Evolutionary conservation across 2,329 filamentous ascomycete genomes (phyloP).

Genomic region (Blumeriella jaapii): DNA sequence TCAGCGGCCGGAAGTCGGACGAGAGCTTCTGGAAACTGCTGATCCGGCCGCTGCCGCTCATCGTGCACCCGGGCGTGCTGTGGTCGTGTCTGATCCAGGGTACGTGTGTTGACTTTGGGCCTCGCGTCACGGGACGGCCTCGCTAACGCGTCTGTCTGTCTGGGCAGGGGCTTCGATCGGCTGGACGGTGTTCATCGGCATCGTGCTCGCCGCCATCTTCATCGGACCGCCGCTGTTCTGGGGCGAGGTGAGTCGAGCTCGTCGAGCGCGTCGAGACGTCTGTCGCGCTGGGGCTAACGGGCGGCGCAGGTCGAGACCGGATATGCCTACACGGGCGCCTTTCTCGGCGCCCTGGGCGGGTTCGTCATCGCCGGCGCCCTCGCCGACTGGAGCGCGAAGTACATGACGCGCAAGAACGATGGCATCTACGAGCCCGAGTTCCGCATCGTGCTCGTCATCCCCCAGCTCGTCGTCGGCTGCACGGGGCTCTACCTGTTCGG

Average conservation of each 20-base stretch:
- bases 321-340: constrained; percentile 79
- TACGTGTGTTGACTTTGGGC: too few relatives aligned
- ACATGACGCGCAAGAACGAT: constrained; percentile 61
- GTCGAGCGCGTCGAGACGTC: too few relatives aligned
- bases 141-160: too few relatives aligned
- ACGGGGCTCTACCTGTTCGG: constrained; percentile 80
- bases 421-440: constrained; percentile 91
- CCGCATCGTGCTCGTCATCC: constrained; percentile 69
- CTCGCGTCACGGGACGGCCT: too few relatives aligned
- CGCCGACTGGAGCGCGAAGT: constrained; percentile 59
- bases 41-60: constrained; percentile 69
- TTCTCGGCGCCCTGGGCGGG: constrained; percentile 70
- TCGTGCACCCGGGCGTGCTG: constrained; percentile 74
- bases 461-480: constrained; percentile 67
- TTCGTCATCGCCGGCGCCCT: constrained; percentile 65
- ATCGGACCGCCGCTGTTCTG: constrained; percentile 73
- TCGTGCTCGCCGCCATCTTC: constrained; percentile 73
- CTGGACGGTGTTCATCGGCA: constrained; percentile 88
- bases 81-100: constrained; percentile 77
- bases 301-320: too few relatives aligned
- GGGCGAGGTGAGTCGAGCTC: constrained; percentile 61
- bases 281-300: too few relatives aligned
- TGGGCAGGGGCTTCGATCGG: constrained; percentile 88
- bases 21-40: constrained; percentile 57
- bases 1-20: constrained; percentile 73